Percentiles rank a stretch among this genome's conserved stretches.
Conservation (phyloP, 75 land plant species). For the Larix kaempferi region DNA sequence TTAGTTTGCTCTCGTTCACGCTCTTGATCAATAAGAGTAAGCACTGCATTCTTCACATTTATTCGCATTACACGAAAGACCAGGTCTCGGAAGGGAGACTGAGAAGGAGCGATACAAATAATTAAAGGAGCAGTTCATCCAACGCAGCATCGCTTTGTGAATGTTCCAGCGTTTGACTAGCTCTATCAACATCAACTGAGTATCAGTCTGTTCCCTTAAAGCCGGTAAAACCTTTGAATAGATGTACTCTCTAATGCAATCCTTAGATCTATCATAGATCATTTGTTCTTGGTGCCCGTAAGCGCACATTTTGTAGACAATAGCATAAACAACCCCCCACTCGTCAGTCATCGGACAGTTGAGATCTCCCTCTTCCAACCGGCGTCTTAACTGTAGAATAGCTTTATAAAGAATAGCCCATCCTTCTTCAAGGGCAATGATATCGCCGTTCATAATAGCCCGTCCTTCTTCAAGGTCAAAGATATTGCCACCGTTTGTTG, state of each 20-base stretch:
- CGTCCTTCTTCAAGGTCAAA: too few species aligned
- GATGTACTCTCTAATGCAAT: slow-evolving; percentile 71
- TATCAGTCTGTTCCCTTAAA: slow-evolving; percentile 70
- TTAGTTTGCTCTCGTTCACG: slow-evolving; percentile 93
- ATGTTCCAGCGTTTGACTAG: slow-evolving; percentile 86
- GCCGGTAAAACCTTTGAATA: slow-evolving; percentile 70
- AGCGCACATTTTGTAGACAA: slow-evolving; percentile 76
- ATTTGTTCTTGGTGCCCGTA: too few species aligned
- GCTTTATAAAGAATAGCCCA: too few species aligned
- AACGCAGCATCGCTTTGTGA: slow-evolving; percentile 88
- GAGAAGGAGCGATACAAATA: slow-evolving; percentile 83
- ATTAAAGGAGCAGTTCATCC: slow-evolving; percentile 81
- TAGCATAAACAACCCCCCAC: slow-evolving; percentile 54
- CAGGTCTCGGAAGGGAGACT: slow-evolving; percentile 77
- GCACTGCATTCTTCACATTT: slow-evolving; percentile 78
- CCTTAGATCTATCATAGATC: slow-evolving; percentile 69
- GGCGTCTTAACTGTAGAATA: too few species aligned
- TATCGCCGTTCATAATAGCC: too few species aligned
- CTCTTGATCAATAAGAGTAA: slow-evolving; percentile 86
- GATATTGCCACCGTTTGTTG: too few species aligned
- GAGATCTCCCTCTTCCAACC: too few species aligned
- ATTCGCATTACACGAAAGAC: slow-evolving; percentile 61
- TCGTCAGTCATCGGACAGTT: slow-evolving; percentile 38
- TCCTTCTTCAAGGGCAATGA: too few species aligned
- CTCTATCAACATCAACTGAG: slow-evolving; percentile 87